Percentiles rank a stretch among this genome's conserved stretches.
Evolutionary conservation across 495 filamentous ascomycete species (phyloP).

Genomic region (Aspergillus baeticus): DNA sequence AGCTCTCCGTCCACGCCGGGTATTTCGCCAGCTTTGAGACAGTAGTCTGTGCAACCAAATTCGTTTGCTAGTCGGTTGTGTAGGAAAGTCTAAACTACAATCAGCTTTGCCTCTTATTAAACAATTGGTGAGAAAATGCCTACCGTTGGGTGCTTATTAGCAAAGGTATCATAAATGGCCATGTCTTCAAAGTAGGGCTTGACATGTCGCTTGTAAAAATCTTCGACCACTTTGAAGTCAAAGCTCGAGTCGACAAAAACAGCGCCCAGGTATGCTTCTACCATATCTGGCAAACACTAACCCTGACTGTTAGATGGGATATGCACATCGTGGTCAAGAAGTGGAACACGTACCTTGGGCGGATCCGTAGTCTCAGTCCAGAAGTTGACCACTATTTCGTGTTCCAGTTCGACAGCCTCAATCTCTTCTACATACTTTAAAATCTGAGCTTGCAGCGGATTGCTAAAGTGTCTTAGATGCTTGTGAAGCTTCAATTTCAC

Average conservation of each 20-base stretch:
- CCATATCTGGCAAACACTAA: slow-evolving; percentile 78
- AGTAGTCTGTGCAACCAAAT: slow-evolving; percentile 55
- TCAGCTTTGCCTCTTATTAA: slow-evolving; percentile 26
- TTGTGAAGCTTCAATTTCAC: slow-evolving; percentile 74
- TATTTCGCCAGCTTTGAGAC: slow-evolving; percentile 51
- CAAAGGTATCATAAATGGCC: slow-evolving; percentile 82
- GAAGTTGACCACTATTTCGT: slow-evolving; percentile 66
- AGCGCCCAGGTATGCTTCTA: slow-evolving; percentile 88
- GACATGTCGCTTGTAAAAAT: slow-evolving; percentile 74
- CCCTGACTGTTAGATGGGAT: slow-evolving; percentile 1
- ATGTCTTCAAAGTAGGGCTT: slow-evolving; percentile 84
- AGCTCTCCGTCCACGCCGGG: slow-evolving; percentile 43
- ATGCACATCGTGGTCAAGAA: neutral
- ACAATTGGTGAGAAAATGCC: slow-evolving; percentile 25
- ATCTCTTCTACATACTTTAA: slow-evolving; percentile 69
- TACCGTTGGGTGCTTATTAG: slow-evolving; percentile 80
- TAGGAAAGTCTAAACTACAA: slow-evolving; percentile 48
- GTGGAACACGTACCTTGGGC: slow-evolving; percentile 58
- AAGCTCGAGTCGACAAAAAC: slow-evolving; percentile 90
- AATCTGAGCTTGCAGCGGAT: slow-evolving; percentile 60
- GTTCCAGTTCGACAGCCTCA: slow-evolving; percentile 47
- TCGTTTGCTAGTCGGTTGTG: slow-evolving; percentile 47
- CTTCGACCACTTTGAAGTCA: slow-evolving; percentile 67
- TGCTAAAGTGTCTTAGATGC: slow-evolving; percentile 64
- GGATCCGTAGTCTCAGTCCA: slow-evolving; percentile 71